Percentiles rank a stretch among this genome's conserved stretches.
Evolutionary conservation across 2,329 filamentous ascomycete genomes (phyloP).

Genomic region (Dactylellina parvicollis): DNA sequence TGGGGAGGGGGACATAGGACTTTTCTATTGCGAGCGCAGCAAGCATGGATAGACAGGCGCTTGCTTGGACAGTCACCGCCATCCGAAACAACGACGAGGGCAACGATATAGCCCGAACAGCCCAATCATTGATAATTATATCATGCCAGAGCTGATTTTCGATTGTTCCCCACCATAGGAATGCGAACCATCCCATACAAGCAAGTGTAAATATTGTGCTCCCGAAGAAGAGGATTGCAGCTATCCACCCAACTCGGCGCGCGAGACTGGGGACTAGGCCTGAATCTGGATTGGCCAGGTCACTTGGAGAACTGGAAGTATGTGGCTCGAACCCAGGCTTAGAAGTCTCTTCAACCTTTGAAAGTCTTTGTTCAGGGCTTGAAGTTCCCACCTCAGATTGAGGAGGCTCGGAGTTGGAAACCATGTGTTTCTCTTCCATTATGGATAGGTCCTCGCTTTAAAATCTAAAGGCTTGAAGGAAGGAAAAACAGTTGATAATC

Average conservation of each 20-base stretch:
- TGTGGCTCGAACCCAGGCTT: too few relatives aligned
- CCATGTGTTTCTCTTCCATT: too few relatives aligned
- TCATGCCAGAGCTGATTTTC: constrained; percentile 15
- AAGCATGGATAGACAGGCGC: constrained; percentile 31
- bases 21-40: constrained; percentile 32
- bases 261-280: neutral
- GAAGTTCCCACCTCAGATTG: too few relatives aligned
- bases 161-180: constrained; percentile 26
- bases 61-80: constrained; percentile 10
- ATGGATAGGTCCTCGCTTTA: too few relatives aligned
- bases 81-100: constrained; percentile 15
- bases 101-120: constrained; percentile 19
- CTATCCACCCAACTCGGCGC: constrained; percentile 4
- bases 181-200: constrained; percentile 32
- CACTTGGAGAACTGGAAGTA: too few relatives aligned
- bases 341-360: too few relatives aligned
- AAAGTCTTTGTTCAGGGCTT: too few relatives aligned
- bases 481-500: too few relatives aligned
- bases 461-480: too few relatives aligned
- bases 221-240: constrained; percentile 11
- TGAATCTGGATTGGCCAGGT: too few relatives aligned
- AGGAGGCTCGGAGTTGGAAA: too few relatives aligned
- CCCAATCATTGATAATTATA: constrained; percentile 31
- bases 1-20: constrained; percentile 8
- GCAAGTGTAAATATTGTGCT: constrained; percentile 13